Conservation (phyloP, 2,329 filamentous ascomycete genomes). For the Elsinoe batatas region DNA sequence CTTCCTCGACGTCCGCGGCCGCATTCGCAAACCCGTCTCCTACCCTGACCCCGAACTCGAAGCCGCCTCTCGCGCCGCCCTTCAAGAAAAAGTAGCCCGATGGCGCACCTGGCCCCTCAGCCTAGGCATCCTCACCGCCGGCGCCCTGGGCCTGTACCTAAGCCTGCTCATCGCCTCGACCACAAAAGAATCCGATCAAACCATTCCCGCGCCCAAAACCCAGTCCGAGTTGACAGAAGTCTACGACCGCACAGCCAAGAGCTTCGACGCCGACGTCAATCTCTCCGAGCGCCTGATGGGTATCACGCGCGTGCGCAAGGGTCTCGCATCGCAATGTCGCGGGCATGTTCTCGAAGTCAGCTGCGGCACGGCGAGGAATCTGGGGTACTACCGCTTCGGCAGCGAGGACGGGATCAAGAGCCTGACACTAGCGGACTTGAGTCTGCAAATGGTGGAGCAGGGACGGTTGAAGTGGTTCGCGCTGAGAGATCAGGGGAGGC, state of each 20-base stretch:
- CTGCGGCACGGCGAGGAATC: constrained; percentile 41
- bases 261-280: constrained; percentile 40
- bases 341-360: constrained; percentile 42
- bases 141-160: constrained; percentile 33
- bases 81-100: constrained; percentile 9
- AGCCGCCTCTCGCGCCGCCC: background rate
- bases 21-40: background rate
- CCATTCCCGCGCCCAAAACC: constrained; percentile 17
- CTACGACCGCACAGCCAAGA: constrained; percentile 36
- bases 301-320: constrained; percentile 31
- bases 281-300: constrained; percentile 35
- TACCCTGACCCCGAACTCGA: background rate
- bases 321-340: constrained; percentile 31
- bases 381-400: constrained; percentile 33
- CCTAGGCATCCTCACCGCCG: constrained; percentile 24
- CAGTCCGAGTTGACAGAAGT: constrained; percentile 35
- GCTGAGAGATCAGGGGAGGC: constrained; percentile 22
- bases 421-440: constrained; percentile 39
- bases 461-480: constrained; percentile 41
- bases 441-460: constrained; percentile 38
- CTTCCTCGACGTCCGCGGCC: background rate
- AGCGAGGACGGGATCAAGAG: constrained; percentile 26
- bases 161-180: constrained; percentile 28
- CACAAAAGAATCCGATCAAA: constrained; percentile 20
- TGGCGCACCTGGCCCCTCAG: constrained; percentile 9